Evolutionary conservation across 2,329 filamentous ascomycete species (phyloP), one percentile per base, ranked within the genome.

Genomic region (Sphaerulina vaccinii): DNA sequence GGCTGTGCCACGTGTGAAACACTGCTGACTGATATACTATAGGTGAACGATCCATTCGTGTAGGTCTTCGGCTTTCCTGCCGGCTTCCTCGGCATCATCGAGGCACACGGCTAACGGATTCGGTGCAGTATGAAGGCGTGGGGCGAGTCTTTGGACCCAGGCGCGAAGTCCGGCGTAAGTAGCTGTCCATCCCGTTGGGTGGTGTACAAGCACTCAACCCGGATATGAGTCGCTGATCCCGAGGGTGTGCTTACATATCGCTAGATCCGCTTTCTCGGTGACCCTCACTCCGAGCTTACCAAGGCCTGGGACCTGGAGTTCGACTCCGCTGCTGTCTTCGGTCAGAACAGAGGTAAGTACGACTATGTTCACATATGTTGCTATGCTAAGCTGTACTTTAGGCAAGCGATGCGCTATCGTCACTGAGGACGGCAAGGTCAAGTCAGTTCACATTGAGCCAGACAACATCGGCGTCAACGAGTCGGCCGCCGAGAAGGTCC

Each of bases 31-130:
- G n/a, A 32, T 13, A 13, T 32, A 32, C 11, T 11, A 10, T 10
- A 32, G 27, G 27, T 96, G 68, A 97, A 97, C 69, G 92, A 97
- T 70, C 83, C 90, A 16, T 96, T 96, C 70, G 91, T 96, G 88
- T 95, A 78, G 40, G 61, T 51, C 16, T 29, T 37, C 15, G 24
- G 27, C 22, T 16, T 35, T 13, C 35, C 13, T 23, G 15, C 44
- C 35, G 42, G 45, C 44, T 13, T 27, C 44, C 40, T 37, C 44
- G 40, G 32, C 40, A 37, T 19, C 15, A 45, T 40, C 19, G 5
- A n/a, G 16, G 38, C 32, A 38, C 22, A 47, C 24, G 37, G 35
- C 53, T 52, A 44, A 51, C 21, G 29, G 36, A 16, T 47, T 27
- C 47, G 24, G 44, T 19, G 35, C 40, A 52, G 43, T 32, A 96